These are phyloP conservation scores for Calycina herbarum DNA, from an alignment of 2,329 filamentous ascomycete species.

Conservation along the genomic window DNA sequence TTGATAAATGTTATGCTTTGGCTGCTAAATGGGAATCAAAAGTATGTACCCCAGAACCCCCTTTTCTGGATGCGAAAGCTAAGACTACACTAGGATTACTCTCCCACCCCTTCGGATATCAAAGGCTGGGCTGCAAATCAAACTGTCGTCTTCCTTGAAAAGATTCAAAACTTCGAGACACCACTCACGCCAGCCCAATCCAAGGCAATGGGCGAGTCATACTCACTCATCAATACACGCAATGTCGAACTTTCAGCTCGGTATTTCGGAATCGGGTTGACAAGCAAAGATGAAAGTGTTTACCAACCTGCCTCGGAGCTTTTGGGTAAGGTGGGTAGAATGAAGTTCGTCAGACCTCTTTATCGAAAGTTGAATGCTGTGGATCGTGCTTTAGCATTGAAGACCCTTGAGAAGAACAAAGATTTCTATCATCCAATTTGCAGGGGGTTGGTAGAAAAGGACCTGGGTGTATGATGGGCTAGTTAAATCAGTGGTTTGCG, in stretches of 20 bases:
- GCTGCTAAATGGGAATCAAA: slow-evolving; percentile 76
- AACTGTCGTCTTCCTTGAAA: slow-evolving; percentile 85
- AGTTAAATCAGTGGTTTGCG: background rate
- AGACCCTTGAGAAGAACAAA: slow-evolving; percentile 83
- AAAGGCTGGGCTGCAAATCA: slow-evolving; percentile 80
- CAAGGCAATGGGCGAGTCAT: slow-evolving; percentile 70
- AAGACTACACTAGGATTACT: slow-evolving; percentile 47
- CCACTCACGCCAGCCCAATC: slow-evolving; percentile 66
- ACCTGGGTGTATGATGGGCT: slow-evolving; percentile 48
- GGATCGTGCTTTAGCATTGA: slow-evolving; percentile 71
- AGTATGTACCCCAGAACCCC: slow-evolving; percentile 40
- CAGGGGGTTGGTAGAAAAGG: slow-evolving; percentile 81
- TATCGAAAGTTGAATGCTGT: slow-evolving; percentile 75
- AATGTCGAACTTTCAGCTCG: slow-evolving; percentile 85
- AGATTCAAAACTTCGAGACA: slow-evolving; percentile 65
- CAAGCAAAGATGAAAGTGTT: slow-evolving; percentile 66
- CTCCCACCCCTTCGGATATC: slow-evolving; percentile 68
- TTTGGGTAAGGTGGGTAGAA: slow-evolving; percentile 79
- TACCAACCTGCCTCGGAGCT: slow-evolving; percentile 73
- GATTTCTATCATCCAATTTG: slow-evolving; percentile 98
- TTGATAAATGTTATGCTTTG: slow-evolving; percentile 80
- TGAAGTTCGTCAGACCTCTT: slow-evolving; percentile 95
- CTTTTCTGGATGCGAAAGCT: background rate
- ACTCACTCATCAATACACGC: slow-evolving; percentile 70
- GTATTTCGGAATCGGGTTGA: slow-evolving; percentile 78